Evolutionary conservation across 768 basidiomycete species (phyloP).

Genomic region (Leccinum olivaceopallidum): DNA sequence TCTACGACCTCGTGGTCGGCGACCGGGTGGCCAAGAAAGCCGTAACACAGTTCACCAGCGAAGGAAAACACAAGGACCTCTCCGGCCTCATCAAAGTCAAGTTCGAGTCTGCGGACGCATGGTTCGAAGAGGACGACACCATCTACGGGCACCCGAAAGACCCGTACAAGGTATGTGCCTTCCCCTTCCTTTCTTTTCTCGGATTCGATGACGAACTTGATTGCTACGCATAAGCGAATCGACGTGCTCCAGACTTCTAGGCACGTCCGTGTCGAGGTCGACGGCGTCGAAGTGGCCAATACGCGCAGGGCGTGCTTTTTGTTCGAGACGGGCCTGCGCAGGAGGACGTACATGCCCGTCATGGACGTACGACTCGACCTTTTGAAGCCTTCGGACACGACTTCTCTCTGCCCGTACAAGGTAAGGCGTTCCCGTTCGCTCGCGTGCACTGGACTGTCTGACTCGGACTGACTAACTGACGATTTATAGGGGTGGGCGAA

Average conservation of each 20-base stretch:
- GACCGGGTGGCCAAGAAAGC: constrained; percentile 40
- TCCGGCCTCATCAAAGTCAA: constrained; percentile 49
- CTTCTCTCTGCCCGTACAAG: constrained; percentile 64
- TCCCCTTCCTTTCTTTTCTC: not conserved
- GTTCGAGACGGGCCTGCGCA: constrained; percentile 56
- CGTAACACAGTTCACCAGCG: constrained; percentile 33
- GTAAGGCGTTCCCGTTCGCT: constrained; percentile 28
- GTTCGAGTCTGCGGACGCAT: constrained; percentile 54
- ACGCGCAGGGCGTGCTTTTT: constrained; percentile 54
- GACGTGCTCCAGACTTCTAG: constrained; percentile 62
- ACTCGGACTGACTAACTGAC: too few species aligned
- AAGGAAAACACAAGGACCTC: constrained; percentile 37
- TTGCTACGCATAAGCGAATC: constrained; percentile 43
- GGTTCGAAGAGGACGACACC: constrained; percentile 72
- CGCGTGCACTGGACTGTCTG: not conserved
- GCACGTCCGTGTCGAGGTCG: constrained; percentile 58
- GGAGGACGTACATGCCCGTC: constrained; percentile 62
- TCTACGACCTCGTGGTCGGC: constrained; percentile 50
- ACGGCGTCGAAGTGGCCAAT: constrained; percentile 64
- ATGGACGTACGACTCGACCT: constrained; percentile 53
- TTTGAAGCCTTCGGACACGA: constrained; percentile 46
- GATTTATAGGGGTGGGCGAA: constrained; percentile 53
- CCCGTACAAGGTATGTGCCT: constrained; percentile 58
- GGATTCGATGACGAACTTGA: not conserved
- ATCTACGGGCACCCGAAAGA: constrained; percentile 64